These are phyloP conservation scores for Fusarium sp. DNA, from an alignment of 2,329 filamentous ascomycete species.

Conservation along the genomic window DNA sequence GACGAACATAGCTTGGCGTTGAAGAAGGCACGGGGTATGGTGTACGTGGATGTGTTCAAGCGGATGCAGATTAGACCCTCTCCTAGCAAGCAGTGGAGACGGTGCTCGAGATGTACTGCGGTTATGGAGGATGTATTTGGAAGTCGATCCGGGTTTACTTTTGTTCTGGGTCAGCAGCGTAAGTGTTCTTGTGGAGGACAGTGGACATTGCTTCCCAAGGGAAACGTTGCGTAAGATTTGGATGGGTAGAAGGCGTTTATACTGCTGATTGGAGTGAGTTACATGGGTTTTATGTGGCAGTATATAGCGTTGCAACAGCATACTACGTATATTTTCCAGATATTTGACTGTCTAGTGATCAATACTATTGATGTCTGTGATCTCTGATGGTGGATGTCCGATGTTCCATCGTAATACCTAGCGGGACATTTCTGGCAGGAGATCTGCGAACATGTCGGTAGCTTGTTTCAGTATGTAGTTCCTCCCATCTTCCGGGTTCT, in stretches of 20 bases:
- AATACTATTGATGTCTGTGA: background rate
- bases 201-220: slow-evolving; percentile 59
- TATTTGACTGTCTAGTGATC: background rate
- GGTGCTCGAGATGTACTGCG: slow-evolving; percentile 67
- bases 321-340: background rate
- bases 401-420: background rate
- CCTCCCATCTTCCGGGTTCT: background rate
- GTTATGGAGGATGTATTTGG: slow-evolving; percentile 71
- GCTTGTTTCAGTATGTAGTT: background rate
- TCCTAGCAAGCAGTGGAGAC: slow-evolving; percentile 48
- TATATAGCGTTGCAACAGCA: background rate
- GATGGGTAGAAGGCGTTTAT: background rate
- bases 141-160: slow-evolving; percentile 61
- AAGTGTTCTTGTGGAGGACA: slow-evolving; percentile 66
- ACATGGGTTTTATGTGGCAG: background rate
- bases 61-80: slow-evolving; percentile 61
- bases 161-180: slow-evolving; percentile 65
- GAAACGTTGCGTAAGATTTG: slow-evolving; percentile 35
- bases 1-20: slow-evolving; percentile 60
- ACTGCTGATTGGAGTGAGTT: background rate
- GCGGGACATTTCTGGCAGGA: background rate
- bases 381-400: background rate
- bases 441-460: background rate
- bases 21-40: slow-evolving; percentile 49
- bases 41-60: slow-evolving; percentile 67